Base-by-base conservation (phyloP, 2,329 filamentous ascomycete species). In the Gnomoniopsis sp. region DNA sequence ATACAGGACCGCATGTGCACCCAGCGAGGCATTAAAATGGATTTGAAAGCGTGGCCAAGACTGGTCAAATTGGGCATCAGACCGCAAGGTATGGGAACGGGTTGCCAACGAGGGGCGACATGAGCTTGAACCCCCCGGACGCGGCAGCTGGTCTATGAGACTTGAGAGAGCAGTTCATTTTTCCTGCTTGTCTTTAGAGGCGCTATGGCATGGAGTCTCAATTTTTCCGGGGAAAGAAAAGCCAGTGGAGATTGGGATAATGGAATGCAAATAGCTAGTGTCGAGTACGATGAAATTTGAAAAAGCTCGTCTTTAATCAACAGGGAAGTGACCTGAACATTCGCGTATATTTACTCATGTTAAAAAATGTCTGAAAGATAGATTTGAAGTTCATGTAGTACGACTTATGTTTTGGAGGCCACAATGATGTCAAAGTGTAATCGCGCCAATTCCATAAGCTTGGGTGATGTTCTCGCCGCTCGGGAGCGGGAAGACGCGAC, bases 251-350 rank as follows among this genome's bases (percentile, higher is more conserved):
- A 52, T 49, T 59, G 53, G 53, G 49, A 59, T 57, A 58, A 58
- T 19, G 41, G 3, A 30, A 30, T 49, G 59, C 57, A 57, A 26
- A 53, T 59, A 62, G 49, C 53, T 44, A 54, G 53, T 59, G 53
- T 56, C 19, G 49, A 59, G 12, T 64, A 66, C 30, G 65, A 69
- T 4, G 57, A 53, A 62, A 49, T 49, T 43, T 44, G 57, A 49
- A 26, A 59, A 23, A 51, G 23, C 53, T 33, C 41, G 19, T 49
- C n/a, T 19, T 49, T 49, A 23, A n/a, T n/a, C n/a, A n/a, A n/a
- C n/a, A n/a, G n/a, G n/a, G n/a, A n/a, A n/a, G n/a, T n/a, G n/a
- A n/a, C n/a, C n/a, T n/a, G n/a, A n/a, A n/a, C n/a, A n/a, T n/a
- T n/a, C n/a, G n/a, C n/a, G n/a, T n/a, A n/a, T n/a, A n/a, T n/a